Conservation (phyloP, 768 basidiomycete species). For the Pleurotus eryngii region DNA sequence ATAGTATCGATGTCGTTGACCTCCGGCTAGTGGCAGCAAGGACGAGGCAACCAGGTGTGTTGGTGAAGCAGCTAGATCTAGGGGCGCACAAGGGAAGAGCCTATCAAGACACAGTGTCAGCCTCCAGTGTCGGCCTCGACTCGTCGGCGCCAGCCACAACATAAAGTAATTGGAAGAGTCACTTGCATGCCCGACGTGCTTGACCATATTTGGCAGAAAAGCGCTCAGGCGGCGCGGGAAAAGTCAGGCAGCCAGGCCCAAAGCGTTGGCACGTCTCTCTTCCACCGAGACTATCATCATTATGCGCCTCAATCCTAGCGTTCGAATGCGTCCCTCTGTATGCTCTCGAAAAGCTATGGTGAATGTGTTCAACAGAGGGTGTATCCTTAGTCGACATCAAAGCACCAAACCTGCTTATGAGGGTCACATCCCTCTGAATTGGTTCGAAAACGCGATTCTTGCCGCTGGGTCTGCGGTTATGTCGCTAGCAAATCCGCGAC, state of each 20-base stretch:
- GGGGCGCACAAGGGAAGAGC: not conserved
- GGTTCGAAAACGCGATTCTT: slow-evolving; percentile 81
- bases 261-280: too few species aligned
- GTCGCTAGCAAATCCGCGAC: slow-evolving; percentile 74
- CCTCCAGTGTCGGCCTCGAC: not conserved
- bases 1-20: too few species aligned
- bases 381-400: slow-evolving; percentile 11
- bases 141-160: not conserved
- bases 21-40: too few species aligned
- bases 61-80: not conserved
- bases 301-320: not conserved
- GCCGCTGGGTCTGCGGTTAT: slow-evolving; percentile 83
- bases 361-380: not conserved
- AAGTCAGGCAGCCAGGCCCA: too few species aligned
- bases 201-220: too few species aligned
- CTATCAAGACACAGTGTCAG: not conserved
- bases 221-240: too few species aligned
- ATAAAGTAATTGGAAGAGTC: too few species aligned
- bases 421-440: slow-evolving; percentile 78
- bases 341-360: not conserved
- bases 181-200: too few species aligned
- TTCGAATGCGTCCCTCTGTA: not conserved
- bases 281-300: not conserved
- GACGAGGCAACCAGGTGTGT: not conserved
- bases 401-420: slow-evolving; percentile 55